Conservation (phyloP, 805 yeast species). For the Suhomyces sp. region DNA sequence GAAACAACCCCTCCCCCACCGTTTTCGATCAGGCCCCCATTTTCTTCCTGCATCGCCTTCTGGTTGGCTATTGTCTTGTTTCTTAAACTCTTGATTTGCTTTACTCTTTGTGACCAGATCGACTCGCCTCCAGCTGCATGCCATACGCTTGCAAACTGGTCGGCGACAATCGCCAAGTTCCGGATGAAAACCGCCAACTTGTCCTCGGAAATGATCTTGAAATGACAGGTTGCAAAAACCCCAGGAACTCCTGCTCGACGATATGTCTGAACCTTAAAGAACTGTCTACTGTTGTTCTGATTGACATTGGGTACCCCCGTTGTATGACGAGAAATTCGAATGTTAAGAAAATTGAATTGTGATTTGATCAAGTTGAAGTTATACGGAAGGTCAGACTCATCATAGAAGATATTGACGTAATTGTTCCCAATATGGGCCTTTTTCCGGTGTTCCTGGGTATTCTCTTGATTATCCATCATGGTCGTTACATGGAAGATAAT, state of each 20-base stretch:
- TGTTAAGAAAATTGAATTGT: slow-evolving; percentile 80
- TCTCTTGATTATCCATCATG: slow-evolving; percentile 62
- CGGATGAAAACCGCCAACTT: slow-evolving; percentile 65
- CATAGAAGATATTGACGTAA: slow-evolving; percentile 76
- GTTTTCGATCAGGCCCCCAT: background rate
- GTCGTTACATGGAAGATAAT: slow-evolving; percentile 78
- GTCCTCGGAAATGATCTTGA: slow-evolving; percentile 63
- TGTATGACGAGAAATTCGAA: slow-evolving; percentile 70
- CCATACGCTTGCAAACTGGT: slow-evolving; percentile 76
- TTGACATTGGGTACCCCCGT: no score
- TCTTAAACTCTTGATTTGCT: slow-evolving; percentile 45
- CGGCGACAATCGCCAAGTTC: slow-evolving; percentile 62
- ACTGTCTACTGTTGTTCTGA: no score
- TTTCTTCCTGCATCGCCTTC: slow-evolving; percentile 27
- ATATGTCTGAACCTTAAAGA: slow-evolving; percentile 62
- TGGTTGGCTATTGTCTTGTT: slow-evolving; percentile 29
- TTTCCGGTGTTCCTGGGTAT: slow-evolving; percentile 34
- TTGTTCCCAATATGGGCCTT: slow-evolving; percentile 87
- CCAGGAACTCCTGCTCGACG: slow-evolving; percentile 74
- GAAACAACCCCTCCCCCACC: no score
- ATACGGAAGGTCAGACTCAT: slow-evolving; percentile 66
- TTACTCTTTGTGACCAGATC: slow-evolving; percentile 68
- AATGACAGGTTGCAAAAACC: slow-evolving; percentile 70
- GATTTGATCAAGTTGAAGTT: slow-evolving; percentile 69
- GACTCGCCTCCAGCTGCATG: slow-evolving; percentile 48